A percentile compares a stretch with the other conserved stretches of the same genome.
These are phyloP conservation scores for Rhododendron mucronatum DNA, from an alignment of 148 eudicot species.

Conservation along the genomic window DNA sequence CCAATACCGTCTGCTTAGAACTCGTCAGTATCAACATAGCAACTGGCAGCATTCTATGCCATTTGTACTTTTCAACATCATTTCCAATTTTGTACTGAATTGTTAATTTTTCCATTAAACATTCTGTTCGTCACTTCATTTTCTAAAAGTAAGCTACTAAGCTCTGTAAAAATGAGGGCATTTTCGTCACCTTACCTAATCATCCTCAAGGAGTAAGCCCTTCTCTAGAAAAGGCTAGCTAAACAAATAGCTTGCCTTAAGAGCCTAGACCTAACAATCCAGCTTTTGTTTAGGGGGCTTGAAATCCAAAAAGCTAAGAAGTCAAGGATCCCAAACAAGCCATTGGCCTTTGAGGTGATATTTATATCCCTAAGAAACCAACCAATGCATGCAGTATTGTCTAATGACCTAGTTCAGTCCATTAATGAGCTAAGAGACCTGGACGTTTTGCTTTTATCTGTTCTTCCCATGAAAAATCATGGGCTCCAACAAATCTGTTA, in stretches of 20 bases:
- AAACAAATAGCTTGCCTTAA: not conserved
- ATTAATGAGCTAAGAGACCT: not conserved
- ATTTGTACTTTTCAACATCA: not conserved
- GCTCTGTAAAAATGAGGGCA: not conserved
- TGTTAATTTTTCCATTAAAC: not conserved
- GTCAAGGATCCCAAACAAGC: not conserved
- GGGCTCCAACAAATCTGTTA: not conserved
- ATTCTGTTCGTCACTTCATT: not conserved
- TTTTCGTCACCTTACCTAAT: not conserved
- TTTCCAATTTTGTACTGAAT: not conserved
- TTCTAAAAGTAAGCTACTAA: not conserved
- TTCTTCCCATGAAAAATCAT: not conserved
- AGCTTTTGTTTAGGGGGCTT: not conserved
- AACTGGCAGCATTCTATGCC: not conserved
- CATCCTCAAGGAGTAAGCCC: not conserved
- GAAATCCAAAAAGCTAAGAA: not conserved
- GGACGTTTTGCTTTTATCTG: not conserved
- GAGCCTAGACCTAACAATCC: not conserved
- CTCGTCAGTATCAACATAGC: not conserved
- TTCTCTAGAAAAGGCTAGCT: not conserved
- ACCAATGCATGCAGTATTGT: not conserved
- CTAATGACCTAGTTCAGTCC: not conserved
- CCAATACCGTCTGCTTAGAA: not conserved
- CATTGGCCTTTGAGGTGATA: not conserved
- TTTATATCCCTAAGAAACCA: not conserved